Evolutionary conservation across 2,329 filamentous ascomycete genomes (phyloP), one percentile per base, ranked within the genome.

Genomic region (Diaporthe sp.): DNA sequence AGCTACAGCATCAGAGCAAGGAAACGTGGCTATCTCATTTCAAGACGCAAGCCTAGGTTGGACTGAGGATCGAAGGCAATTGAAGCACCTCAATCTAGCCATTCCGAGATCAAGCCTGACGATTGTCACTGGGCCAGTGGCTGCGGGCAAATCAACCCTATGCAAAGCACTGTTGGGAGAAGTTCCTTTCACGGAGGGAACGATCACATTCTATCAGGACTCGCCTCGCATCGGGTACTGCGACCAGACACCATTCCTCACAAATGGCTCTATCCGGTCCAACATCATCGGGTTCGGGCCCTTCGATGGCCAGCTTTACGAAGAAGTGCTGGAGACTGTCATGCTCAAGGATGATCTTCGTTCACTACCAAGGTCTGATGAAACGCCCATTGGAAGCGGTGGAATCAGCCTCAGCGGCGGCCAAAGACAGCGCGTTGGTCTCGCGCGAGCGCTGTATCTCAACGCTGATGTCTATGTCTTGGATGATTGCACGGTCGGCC

Each of bases 361-460:
- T 0, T 72, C 76, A 0, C 76, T 87, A 0, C 82, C 83, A 0
- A 78, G 82, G 2, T 85, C 85, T 0, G 84, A 86, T 42, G 68
- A 80, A 15, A 86, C 85, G 0, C 80, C 81, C 6, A 79, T 88
- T 60, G 86, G 86, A 7, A 85, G 82, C 61, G 83, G 84, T 25
- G 86, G 85, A 0, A 83, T 87, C n/a, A 83, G 82, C 25, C 76
- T 87, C 0, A 86, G 84, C 15, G 86, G 86, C 1, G 86, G 86
- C 0, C 86, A 88, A 65, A 78, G 80, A 60, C 82, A 85, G 4
- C 81, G 84, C 2, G 78, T 84, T 0, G 57, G 51, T 8, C 72
- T 77, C 22, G 76, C 74, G 9, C 65, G 74, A 53, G 74, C 76
- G 17, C 72, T 77, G 39, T 77, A 74, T 47, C 55, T 76, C 25